Conservation (phyloP, 106 monocot genomes). For the Dactylorhiza incarnata region DNA sequence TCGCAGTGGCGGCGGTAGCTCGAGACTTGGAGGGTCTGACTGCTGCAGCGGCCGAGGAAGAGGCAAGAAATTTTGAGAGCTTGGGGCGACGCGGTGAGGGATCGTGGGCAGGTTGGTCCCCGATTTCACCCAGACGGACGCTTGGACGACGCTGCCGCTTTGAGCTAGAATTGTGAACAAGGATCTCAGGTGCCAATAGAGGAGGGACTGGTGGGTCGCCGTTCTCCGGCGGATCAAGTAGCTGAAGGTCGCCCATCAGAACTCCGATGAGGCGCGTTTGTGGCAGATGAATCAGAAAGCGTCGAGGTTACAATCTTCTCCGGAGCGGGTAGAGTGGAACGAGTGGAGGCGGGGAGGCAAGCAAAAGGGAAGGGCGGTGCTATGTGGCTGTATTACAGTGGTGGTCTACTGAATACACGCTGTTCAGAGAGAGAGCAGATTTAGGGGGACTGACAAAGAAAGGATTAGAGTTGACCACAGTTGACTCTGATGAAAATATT, state of each 20-base stretch:
- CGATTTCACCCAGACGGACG: conserved; percentile 81
- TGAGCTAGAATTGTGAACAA: conserved; percentile 2
- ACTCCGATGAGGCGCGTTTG: not conserved
- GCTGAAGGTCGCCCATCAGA: conserved; percentile 16
- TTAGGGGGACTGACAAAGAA: not conserved
- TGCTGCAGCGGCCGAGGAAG: not conserved
- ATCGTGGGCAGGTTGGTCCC: conserved; percentile 28
- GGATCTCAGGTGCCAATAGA: not conserved
- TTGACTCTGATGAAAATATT: not conserved
- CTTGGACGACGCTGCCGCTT: conserved; percentile 87
- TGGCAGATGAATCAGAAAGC: not conserved
- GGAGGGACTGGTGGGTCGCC: conserved; percentile 3
- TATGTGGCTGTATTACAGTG: not conserved
- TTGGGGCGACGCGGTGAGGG: conserved; percentile 15
- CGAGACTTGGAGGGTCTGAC: conserved; percentile 7
- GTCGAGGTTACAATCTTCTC: not conserved
- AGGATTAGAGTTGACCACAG: not conserved
- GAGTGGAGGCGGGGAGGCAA: not conserved
- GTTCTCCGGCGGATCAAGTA: conserved; percentile 3
- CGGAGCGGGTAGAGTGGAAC: not conserved
- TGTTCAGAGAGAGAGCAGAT: not conserved
- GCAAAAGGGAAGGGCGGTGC: not conserved
- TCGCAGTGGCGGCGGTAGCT: not conserved
- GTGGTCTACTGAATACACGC: not conserved
- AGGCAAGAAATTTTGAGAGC: conserved; percentile 1